These are phyloP conservation scores for Ampelocalamus luodianensis DNA, from an alignment of 176 grass and related monocot genomes.

Conservation along the genomic window DNA sequence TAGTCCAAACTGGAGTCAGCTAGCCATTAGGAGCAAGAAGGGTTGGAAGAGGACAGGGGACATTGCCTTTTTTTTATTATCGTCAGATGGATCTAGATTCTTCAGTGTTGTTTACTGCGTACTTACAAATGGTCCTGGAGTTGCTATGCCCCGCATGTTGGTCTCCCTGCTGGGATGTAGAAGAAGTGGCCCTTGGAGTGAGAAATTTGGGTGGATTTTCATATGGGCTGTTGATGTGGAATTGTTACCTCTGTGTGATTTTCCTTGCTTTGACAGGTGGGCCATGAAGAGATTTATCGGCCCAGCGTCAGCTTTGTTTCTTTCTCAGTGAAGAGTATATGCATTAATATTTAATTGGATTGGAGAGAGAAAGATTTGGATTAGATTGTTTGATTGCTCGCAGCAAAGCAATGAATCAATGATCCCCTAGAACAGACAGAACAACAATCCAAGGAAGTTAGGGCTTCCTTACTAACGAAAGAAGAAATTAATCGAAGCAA, in stretches of 20 bases:
- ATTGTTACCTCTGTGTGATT: background rate
- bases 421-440: too few species aligned
- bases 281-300: background rate
- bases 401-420: too few species aligned
- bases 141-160: background rate
- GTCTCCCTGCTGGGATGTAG: background rate
- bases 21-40: background rate
- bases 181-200: background rate
- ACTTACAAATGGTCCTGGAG: background rate
- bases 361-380: background rate
- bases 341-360: background rate
- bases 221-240: background rate
- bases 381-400: too few species aligned
- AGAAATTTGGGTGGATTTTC: constrained; percentile 1
- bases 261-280: background rate
- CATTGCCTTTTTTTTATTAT: background rate
- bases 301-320: background rate
- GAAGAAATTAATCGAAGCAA: too few species aligned
- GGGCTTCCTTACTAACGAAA: too few species aligned
- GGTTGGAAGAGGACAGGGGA: too few species aligned
- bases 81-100: background rate
- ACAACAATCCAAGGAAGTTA: too few species aligned
- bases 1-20: background rate
- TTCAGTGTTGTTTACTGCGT: background rate
- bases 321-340: background rate